phyloP scores from a whole-genome alignment of 2,329 filamentous ascomycete species.

The Ceratocystis alfenasii region DNA sequence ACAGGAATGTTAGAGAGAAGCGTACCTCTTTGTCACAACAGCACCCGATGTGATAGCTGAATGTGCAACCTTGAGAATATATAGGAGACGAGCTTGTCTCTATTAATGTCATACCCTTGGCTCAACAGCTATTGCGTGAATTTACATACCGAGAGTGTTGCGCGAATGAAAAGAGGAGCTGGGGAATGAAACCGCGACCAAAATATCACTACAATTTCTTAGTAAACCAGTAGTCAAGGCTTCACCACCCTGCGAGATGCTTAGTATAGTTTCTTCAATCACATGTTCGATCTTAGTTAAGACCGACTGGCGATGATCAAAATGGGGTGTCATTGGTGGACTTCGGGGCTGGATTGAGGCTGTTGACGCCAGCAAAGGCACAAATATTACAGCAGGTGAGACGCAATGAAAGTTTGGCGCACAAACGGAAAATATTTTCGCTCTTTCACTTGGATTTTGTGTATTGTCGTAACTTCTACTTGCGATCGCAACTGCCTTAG shows the following conservation, averaged over 20 bases:
- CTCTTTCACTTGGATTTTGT: background rate
- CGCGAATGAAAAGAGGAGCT: background rate
- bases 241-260: background rate
- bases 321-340: background rate
- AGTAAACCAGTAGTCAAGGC: background rate
- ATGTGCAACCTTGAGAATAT: slow-evolving; percentile 48
- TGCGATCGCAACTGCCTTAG: background rate
- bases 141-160: slow-evolving; percentile 3
- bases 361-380: background rate
- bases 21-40: slow-evolving; percentile 50
- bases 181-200: background rate
- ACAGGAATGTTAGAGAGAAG: background rate
- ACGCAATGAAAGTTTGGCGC: background rate
- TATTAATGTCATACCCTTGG: background rate
- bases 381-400: background rate
- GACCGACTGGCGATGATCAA: background rate
- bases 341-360: background rate
- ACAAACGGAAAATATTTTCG: background rate
- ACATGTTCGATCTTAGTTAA: background rate
- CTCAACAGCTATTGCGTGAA: background rate
- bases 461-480: background rate
- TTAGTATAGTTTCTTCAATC: background rate
- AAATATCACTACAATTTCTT: background rate
- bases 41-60: slow-evolving; percentile 44
- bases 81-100: slow-evolving; percentile 41